Conservation (phyloP, 257 asterid species). For the Jaltomata sinuosa region DNA sequence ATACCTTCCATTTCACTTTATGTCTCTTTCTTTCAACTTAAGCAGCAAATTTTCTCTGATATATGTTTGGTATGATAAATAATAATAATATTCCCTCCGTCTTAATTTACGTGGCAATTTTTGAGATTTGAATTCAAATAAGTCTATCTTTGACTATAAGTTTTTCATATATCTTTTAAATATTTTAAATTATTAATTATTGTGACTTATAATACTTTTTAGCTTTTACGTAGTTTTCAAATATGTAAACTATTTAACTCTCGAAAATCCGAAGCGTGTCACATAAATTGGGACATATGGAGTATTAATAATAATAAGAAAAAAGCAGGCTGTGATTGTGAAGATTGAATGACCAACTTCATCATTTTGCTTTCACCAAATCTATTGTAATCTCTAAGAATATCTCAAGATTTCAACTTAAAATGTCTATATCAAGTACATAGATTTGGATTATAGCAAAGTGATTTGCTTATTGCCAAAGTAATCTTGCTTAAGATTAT, state of each 20-base stretch:
- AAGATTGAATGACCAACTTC: slow-evolving; percentile 10
- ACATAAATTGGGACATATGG: too few species aligned
- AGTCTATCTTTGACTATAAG: too few species aligned
- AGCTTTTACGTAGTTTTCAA: too few species aligned
- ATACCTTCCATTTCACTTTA: slow-evolving; percentile 34
- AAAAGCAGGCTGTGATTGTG: slow-evolving; percentile 6
- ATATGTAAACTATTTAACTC: too few species aligned
- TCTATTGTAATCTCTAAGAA: not conserved
- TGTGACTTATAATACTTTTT: too few species aligned
- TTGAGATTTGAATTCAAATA: too few species aligned
- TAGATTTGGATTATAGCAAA: not conserved
- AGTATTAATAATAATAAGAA: too few species aligned
- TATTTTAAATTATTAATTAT: too few species aligned
- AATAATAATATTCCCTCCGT: too few species aligned
- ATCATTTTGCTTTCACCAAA: slow-evolving; percentile 32
- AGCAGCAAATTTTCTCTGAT: slow-evolving; percentile 29
- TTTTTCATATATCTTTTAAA: too few species aligned
- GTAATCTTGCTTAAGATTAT: not conserved
- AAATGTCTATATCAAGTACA: not conserved
- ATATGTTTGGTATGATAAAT: slow-evolving; percentile 28
- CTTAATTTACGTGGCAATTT: too few species aligned
- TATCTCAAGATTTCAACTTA: not conserved
- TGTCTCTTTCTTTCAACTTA: slow-evolving; percentile 55
- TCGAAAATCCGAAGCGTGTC: too few species aligned
- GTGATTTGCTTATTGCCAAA: not conserved